These are phyloP conservation scores for Trematosphaeria pertusa DNA, from an alignment of 2,329 filamentous ascomycete genomes.

Conservation along the genomic window DNA sequence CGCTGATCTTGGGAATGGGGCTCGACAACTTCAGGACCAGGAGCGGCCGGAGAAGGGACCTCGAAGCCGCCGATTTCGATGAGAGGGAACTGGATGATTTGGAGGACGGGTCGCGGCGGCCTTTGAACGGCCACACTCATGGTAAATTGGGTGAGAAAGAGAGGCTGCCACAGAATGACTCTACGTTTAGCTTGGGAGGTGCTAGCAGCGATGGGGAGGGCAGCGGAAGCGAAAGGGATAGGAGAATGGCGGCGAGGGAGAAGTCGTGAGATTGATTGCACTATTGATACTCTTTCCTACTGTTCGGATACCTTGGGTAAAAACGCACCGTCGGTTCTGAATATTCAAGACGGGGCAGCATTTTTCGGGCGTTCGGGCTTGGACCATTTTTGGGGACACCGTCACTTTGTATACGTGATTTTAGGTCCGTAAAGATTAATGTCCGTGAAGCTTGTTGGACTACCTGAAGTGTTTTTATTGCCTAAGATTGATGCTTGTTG, in stretches of 20 bases:
- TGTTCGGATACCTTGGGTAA: no score
- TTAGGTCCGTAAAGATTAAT: not conserved
- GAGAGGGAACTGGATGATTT: conserved; percentile 67
- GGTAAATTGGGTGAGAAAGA: conserved; percentile 32
- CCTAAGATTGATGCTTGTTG: not conserved
- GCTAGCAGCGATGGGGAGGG: conserved; percentile 50
- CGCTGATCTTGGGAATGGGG: conserved; percentile 52
- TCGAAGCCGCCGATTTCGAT: conserved; percentile 69
- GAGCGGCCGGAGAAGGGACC: conserved; percentile 54
- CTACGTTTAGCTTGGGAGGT: conserved; percentile 57
- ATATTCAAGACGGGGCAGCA: conserved; percentile 7
- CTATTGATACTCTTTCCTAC: no score
- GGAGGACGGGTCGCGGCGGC: conserved; percentile 37
- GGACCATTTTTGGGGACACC: not conserved
- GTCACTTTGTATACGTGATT: not conserved
- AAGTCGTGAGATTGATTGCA: conserved; percentile 22
- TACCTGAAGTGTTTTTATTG: not conserved
- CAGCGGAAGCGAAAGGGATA: conserved; percentile 44
- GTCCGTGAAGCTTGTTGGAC: not conserved
- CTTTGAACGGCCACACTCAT: conserved; percentile 32
- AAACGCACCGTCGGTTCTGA: not conserved
- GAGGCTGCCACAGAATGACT: conserved; percentile 43
- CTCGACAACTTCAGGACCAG: conserved; percentile 56
- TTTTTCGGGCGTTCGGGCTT: conserved; percentile 13
- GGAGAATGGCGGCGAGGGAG: conserved; percentile 32